Evolutionary conservation across 2,329 filamentous ascomycete genomes (phyloP).

Genomic region (Grosmannia huntii): DNA sequence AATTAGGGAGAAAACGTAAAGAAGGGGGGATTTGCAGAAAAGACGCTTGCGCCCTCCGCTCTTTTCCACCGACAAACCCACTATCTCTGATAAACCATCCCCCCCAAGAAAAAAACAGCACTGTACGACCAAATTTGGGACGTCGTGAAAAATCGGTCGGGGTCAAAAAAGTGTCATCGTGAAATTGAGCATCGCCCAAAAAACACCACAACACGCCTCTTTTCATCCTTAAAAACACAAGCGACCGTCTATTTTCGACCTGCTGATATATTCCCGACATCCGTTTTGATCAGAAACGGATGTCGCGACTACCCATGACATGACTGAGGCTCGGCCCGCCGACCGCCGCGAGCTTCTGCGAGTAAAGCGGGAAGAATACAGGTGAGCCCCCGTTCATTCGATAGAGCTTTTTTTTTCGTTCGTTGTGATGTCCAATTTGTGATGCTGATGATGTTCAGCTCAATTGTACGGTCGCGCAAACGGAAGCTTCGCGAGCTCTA

Average conservation of each 20-base stretch:
- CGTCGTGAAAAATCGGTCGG: constrained; percentile 14
- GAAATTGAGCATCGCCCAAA: constrained; percentile 17
- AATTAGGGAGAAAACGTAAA: constrained; percentile 2
- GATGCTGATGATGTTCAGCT: constrained; percentile 37
- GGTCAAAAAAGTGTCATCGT: constrained; percentile 9
- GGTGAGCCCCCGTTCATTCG: constrained; percentile 33
- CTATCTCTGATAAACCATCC: constrained; percentile 10
- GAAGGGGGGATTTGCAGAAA: neutral
- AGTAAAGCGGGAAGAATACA: constrained; percentile 50
- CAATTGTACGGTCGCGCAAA: constrained; percentile 74
- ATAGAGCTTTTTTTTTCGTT: constrained; percentile 39
- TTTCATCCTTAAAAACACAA: constrained; percentile 22
- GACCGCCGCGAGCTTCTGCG: constrained; percentile 54
- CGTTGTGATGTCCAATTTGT: constrained; percentile 29
- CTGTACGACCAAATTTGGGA: constrained; percentile 8
- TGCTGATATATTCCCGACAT: constrained; percentile 29
- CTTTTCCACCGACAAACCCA: constrained; percentile 7
- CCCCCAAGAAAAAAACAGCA: constrained; percentile 10
- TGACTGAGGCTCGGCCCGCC: constrained; percentile 57
- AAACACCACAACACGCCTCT: constrained; percentile 19
- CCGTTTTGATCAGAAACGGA: constrained; percentile 54
- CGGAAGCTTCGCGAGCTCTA: constrained; percentile 83
- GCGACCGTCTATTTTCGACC: constrained; percentile 20
- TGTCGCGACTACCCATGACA: constrained; percentile 56
- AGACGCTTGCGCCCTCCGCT: neutral